These are phyloP conservation scores for Malassezia vespertilionis DNA, from an alignment of 1,284 basidiomycete species.

Conservation along the genomic window DNA sequence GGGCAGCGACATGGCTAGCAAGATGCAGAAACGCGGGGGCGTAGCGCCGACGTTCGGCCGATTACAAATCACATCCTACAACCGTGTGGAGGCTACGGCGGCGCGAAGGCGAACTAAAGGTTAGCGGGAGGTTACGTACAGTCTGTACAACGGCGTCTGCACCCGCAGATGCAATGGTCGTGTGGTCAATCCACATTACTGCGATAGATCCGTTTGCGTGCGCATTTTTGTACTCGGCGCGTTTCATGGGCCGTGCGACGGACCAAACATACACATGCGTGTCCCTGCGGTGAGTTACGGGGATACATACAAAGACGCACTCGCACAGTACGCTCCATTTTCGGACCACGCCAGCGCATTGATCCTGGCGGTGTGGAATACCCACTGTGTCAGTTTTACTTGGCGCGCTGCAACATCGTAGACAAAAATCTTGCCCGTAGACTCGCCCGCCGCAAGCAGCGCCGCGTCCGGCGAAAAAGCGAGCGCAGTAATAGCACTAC, in stretches of 20 bases:
- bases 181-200: constrained; percentile 65
- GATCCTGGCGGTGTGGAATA: constrained; percentile 73
- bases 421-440: constrained; percentile 66
- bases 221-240: constrained; percentile 61
- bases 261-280: constrained; percentile 85
- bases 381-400: constrained; percentile 55
- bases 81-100: not conserved
- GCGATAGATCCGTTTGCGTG: constrained; percentile 52
- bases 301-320: constrained; percentile 57
- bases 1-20: constrained; percentile 38
- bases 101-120: not conserved
- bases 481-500: constrained; percentile 57
- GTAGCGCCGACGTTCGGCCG: too few species aligned
- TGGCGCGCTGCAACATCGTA: constrained; percentile 60
- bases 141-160: constrained; percentile 56
- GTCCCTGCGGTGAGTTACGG: constrained; percentile 51
- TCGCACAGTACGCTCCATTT: constrained; percentile 65
- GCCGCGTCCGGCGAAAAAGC: constrained; percentile 69
- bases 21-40: too few species aligned
- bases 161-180: constrained; percentile 61
- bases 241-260: constrained; percentile 63
- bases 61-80: too few species aligned
- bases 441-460: constrained; percentile 60
- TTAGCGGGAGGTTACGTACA: constrained; percentile 3
- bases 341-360: constrained; percentile 67